Percentiles rank a stretch among this genome's conserved stretches.
Conservation (phyloP, 495 filamentous ascomycete species). For the Talaromyces thailandensis region DNA sequence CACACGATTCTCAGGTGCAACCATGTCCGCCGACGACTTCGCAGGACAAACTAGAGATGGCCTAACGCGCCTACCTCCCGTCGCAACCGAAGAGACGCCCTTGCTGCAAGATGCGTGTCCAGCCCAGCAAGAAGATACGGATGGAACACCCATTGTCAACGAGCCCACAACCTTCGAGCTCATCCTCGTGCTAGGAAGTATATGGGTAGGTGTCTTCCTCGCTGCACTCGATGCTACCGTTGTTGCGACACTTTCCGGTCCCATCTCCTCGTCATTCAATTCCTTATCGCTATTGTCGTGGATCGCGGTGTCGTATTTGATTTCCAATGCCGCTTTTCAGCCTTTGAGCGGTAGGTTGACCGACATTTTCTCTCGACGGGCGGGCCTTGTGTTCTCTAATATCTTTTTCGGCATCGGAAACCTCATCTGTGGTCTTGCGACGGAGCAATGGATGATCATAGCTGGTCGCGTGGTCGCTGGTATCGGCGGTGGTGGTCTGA, state of each 20-base stretch:
- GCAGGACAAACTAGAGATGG: slow-evolving; percentile 1
- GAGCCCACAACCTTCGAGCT: slow-evolving; percentile 35
- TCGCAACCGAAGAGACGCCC: slow-evolving; percentile 31
- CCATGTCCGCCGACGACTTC: slow-evolving; percentile 16
- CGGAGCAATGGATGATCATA: slow-evolving; percentile 61
- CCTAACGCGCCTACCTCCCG: slow-evolving; percentile 4
- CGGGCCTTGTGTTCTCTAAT: slow-evolving; percentile 72
- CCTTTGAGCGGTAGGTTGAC: slow-evolving; percentile 79
- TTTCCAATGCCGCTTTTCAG: slow-evolving; percentile 82
- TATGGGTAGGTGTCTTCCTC: slow-evolving; percentile 77
- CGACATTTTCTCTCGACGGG: slow-evolving; percentile 76
- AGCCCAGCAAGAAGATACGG: slow-evolving; percentile 6
- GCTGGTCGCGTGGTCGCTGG: slow-evolving; percentile 74
- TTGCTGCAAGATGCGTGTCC: slow-evolving; percentile 22
- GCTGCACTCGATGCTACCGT: slow-evolving; percentile 75
- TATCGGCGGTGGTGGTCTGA: slow-evolving; percentile 77
- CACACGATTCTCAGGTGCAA: neutral
- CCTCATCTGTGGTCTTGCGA: slow-evolving; percentile 75
- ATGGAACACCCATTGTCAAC: slow-evolving; percentile 15
- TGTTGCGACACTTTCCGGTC: slow-evolving; percentile 75
- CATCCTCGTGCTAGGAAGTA: slow-evolving; percentile 33
- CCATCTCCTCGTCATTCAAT: slow-evolving; percentile 77
- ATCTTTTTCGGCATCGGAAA: slow-evolving; percentile 74
- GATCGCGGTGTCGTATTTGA: slow-evolving; percentile 84
- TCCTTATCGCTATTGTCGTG: slow-evolving; percentile 81